These are phyloP conservation scores for Penicillium frequentans DNA, from an alignment of 2,329 filamentous ascomycete genomes.

Conservation along the genomic window DNA sequence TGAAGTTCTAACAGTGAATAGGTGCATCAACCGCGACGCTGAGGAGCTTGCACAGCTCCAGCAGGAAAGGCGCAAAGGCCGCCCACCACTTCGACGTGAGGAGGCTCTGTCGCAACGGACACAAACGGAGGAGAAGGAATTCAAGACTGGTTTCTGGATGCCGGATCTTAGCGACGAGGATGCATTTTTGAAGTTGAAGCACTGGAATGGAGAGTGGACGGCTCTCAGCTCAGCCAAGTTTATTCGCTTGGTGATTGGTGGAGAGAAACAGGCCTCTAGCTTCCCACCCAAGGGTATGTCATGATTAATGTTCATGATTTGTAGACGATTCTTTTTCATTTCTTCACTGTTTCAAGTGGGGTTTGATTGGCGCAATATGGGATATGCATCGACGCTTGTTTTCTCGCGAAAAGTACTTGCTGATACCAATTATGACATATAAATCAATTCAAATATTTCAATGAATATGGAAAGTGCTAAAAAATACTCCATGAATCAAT, in stretches of 20 bases:
- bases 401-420: slow-evolving; percentile 4
- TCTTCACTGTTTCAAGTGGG: slow-evolving; percentile 10
- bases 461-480: not conserved
- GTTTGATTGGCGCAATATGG: slow-evolving; percentile 22
- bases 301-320: slow-evolving; percentile 28
- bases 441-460: not conserved
- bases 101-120: slow-evolving; percentile 73
- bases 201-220: slow-evolving; percentile 84
- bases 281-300: slow-evolving; percentile 71
- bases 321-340: slow-evolving; percentile 10
- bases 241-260: slow-evolving; percentile 68
- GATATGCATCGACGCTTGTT: slow-evolving; percentile 19
- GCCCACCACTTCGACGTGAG: slow-evolving; percentile 75
- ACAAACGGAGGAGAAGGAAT: slow-evolving; percentile 72
- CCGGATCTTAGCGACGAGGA: slow-evolving; percentile 72
- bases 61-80: slow-evolving; percentile 71
- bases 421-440: slow-evolving; percentile 1
- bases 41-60: slow-evolving; percentile 45
- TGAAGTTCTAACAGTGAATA: slow-evolving; percentile 10
- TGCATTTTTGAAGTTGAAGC: slow-evolving; percentile 64
- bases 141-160: slow-evolving; percentile 74
- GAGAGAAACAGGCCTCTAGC: slow-evolving; percentile 64
- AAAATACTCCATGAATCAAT: not conserved
- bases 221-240: slow-evolving; percentile 75
- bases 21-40: slow-evolving; percentile 39